Evolutionary conservation across 1,139 yeast genomes (phyloP), one percentile per base, ranked within the genome.

Genomic region (Pichia sp.): DNA sequence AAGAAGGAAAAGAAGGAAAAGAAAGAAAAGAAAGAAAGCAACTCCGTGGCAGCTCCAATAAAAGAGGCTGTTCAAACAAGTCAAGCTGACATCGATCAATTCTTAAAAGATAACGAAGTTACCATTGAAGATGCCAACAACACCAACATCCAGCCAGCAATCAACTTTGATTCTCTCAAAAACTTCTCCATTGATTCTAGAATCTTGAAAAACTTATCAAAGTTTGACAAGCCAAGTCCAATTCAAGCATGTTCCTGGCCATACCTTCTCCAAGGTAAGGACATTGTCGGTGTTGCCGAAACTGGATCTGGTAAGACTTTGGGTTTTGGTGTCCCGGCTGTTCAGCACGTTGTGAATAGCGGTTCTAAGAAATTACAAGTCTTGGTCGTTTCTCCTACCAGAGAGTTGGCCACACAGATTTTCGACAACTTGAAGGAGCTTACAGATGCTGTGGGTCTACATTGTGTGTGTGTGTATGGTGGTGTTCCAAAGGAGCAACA

Each of bases 181-280:
- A 60, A 71, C 4, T 58, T 59, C 3, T 59, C 69, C 5, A 78
- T 92, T 53, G 79, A 83, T 59, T 61, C 80, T 1, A 74, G 78
- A 55, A 80, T 92, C 58, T 78, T 78, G 59, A 67, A 75, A 11
- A 82, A 80, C 50, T 76, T 92, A 50, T 71, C 81, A 44, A 81
- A 82, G 64, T 93, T 89, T 74, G 86, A 90, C 34, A 84, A 82
- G 64, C 99, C 99, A 55, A 92, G 98, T 4, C 98, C 99, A 38
- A 93, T 93, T 65, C 99, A 93, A 75, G 82, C 96, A n/a, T 92
- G 85, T 38, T 81, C 98, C 11, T 93, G 99, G 99, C 99, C 99
- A 61, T 90, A 82, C 67, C 74, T 95, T 53, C 75, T 93, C 53
- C 74, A 82, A 38, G 87, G 88, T 19, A 80, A 86, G 61, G 99